These are phyloP conservation scores for Phoenix dactylifera DNA, from an alignment of 176 grass and related monocot genomes.

Conservation along the genomic window DNA sequence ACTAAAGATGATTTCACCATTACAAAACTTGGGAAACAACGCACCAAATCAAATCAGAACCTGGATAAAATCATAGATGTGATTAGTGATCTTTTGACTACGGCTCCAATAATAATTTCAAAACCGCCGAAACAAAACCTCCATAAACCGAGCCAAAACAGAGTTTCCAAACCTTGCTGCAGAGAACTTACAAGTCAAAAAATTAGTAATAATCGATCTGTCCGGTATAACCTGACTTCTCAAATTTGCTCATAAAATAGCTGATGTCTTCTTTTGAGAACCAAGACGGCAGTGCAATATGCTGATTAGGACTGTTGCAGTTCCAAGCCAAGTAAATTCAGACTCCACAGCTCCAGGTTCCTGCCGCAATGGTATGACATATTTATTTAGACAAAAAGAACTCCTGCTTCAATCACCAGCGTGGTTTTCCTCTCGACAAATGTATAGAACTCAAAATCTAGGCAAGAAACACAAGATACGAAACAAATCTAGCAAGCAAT, in stretches of 20 bases:
- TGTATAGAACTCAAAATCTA: too few species aligned
- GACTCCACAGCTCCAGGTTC: conserved; percentile 45
- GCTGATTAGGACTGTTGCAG: conserved; percentile 22
- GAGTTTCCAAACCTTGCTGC: too few species aligned
- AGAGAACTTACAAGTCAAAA: conserved; percentile 24
- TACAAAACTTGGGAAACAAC: too few species aligned
- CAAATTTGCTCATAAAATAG: conserved; percentile 45
- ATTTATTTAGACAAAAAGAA: background rate
- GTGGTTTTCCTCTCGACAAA: too few species aligned
- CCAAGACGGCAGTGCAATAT: conserved; percentile 43
- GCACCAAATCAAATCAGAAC: background rate
- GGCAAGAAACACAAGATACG: too few species aligned
- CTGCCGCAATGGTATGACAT: conserved; percentile 6
- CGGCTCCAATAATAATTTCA: too few species aligned
- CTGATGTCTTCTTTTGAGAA: conserved; percentile 58
- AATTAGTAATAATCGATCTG: conserved; percentile 30
- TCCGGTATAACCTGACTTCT: conserved; percentile 31
- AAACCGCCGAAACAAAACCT: too few species aligned
- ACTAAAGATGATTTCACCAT: too few species aligned
- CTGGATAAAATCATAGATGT: conserved; percentile 5
- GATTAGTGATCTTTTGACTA: background rate
- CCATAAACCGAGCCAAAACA: too few species aligned
- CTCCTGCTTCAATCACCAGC: too few species aligned
- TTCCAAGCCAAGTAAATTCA: conserved; percentile 31
- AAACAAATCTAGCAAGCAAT: too few species aligned